Evolutionary conservation across 2,329 filamentous ascomycete genomes (phyloP), one percentile per base, ranked within the genome.

Genomic region (Orbilia quercus): DNA sequence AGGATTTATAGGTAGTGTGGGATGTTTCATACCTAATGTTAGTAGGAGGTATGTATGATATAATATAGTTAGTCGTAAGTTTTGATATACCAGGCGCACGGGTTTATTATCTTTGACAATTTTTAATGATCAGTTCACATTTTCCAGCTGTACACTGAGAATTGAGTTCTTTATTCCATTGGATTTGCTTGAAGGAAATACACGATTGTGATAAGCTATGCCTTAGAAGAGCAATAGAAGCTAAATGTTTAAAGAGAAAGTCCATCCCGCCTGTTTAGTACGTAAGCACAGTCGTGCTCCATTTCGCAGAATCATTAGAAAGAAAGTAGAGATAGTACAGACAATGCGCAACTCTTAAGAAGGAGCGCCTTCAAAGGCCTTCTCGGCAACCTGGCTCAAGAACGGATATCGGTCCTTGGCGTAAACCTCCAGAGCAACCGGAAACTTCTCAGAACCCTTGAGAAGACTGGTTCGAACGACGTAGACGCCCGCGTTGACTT

Each of bases 381-480:
- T 16, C 1, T 20, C 45, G 16, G 51, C 70, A 20, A 69, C 42
- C 23, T 38, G 25, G 45, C 47, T 62, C 38, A 69, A 62, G 50
- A 63, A 74, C 0, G 50, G 28, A 22, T 40, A 74, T 55, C 64
- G 50, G 11, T 74, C 63, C 47, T 64, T 74, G 2, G 25, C 64
- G 50, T 74, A 74, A 38, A 74, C 60, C 45, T 74, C 70, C 9
- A 51, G 55, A 2, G 44, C 55, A 31, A 69, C 55, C 2, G 2
- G 14, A 44, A 74, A 64, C 1, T 64, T 40, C 7, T 58, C 38
- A 22, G 55, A 31, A 18, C 55, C 70, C 12, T 64, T 28, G 50
- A 74, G 70, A 14, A 74, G 60, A 28, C 2, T 48, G 16, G 55
- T 69, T 22, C 70, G 70, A 23, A 74, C 58, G 42, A 74, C 63